These are phyloP conservation scores for Aspergillus proliferans DNA, from an alignment of 2,329 filamentous ascomycete genomes.

Conservation along the genomic window DNA sequence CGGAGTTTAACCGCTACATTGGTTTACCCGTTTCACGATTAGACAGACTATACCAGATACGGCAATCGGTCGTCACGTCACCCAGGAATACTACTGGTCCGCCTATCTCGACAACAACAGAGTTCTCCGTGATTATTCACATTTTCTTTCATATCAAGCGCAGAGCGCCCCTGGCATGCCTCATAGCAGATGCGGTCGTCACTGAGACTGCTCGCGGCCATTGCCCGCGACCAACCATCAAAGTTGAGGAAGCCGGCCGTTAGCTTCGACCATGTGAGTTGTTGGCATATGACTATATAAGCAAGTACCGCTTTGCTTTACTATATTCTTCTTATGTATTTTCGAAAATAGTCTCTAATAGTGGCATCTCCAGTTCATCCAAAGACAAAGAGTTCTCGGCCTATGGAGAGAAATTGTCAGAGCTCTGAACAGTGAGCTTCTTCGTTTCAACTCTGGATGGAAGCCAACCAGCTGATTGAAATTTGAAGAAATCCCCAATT, in stretches of 20 bases:
- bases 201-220: conserved; percentile 20
- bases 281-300: not conserved
- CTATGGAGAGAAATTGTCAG: conserved; percentile 40
- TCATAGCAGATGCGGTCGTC: conserved; percentile 24
- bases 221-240: conserved; percentile 24
- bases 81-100: too few relatives aligned
- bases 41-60: too few relatives aligned
- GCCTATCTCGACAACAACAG: too few relatives aligned
- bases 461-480: not conserved
- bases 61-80: too few relatives aligned
- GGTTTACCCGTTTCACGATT: too few relatives aligned
- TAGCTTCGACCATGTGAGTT: conserved; percentile 35
- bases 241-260: conserved; percentile 31
- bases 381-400: conserved; percentile 37
- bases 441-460: not conserved
- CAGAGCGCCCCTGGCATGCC: conserved; percentile 1
- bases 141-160: too few relatives aligned
- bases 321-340: not conserved
- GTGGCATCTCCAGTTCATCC: conserved; percentile 31
- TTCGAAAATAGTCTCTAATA: conserved; percentile 1
- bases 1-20: too few relatives aligned
- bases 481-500: conserved; percentile 34
- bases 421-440: conserved; percentile 31
- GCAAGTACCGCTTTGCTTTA: not conserved
- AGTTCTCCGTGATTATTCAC: too few relatives aligned